Percentiles rank a stretch among this genome's conserved stretches.
Evolutionary conservation across 2,329 filamentous ascomycete genomes (phyloP).

Genomic region (Blumeria graminis): DNA sequence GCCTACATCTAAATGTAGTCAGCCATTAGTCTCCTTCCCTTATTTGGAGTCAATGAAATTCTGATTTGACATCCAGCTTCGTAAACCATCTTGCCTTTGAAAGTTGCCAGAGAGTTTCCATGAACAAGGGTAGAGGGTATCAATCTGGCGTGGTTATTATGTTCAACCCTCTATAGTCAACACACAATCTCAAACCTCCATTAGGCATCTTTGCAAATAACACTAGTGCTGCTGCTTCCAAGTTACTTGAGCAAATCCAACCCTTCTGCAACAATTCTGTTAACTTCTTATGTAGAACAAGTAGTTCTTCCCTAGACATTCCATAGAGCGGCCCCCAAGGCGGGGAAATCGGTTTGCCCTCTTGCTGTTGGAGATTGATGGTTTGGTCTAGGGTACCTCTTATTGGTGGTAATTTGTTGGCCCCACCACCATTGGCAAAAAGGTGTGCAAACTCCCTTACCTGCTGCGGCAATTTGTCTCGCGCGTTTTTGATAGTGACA

Average conservation of each 20-base stretch:
- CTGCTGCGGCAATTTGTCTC: no score
- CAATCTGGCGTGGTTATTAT: neutral
- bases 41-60: neutral
- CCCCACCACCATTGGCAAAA: neutral
- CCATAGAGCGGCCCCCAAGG: neutral
- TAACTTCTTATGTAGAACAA: neutral
- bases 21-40: neutral
- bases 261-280: neutral
- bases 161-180: neutral
- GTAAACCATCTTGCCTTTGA: neutral
- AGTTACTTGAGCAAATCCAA: neutral
- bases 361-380: neutral
- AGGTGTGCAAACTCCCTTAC: neutral
- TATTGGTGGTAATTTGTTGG: neutral
- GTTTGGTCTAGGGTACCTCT: neutral
- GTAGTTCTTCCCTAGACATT: no score
- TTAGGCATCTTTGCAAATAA: neutral
- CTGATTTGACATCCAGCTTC: neutral
- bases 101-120: neutral
- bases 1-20: neutral
- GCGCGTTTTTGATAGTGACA: no score
- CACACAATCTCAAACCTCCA: neutral
- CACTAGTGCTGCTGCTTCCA: neutral
- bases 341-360: neutral
- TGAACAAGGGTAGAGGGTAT: neutral